phyloP scores from a whole-genome alignment of 495 filamentous ascomycete genomes.

The Lasiosphaeriaceae sp. region DNA sequence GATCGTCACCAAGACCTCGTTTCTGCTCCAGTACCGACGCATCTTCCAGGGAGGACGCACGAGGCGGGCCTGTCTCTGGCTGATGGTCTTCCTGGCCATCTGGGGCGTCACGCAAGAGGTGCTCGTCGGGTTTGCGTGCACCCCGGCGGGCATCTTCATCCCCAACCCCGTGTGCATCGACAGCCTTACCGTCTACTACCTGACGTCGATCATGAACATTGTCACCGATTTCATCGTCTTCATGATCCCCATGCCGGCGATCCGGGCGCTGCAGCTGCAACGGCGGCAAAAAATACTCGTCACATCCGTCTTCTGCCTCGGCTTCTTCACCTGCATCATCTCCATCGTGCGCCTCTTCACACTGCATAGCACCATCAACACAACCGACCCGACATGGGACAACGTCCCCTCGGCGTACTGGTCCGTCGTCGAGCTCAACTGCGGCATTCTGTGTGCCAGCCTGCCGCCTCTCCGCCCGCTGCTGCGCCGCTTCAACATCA shows the following conservation, averaged over 20 bases:
- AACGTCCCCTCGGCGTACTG: slow-evolving; percentile 19
- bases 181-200: slow-evolving; percentile 35
- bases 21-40: slow-evolving; percentile 32
- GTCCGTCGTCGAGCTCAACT: slow-evolving; percentile 31
- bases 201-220: slow-evolving; percentile 33
- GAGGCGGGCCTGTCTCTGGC: slow-evolving; percentile 5
- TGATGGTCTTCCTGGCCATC: slow-evolving; percentile 13
- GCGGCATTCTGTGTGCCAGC: slow-evolving; percentile 29
- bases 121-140: slow-evolving; percentile 44
- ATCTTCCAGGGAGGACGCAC: slow-evolving; percentile 18
- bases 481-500: not conserved
- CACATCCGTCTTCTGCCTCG: slow-evolving; percentile 16
- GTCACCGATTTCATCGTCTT: slow-evolving; percentile 38
- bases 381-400: slow-evolving; percentile 22
- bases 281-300: slow-evolving; percentile 27
- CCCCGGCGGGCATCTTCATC: slow-evolving; percentile 36
- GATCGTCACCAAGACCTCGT: slow-evolving; percentile 35
- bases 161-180: slow-evolving; percentile 43
- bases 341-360: slow-evolving; percentile 27
- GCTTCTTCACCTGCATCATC: slow-evolving; percentile 26
- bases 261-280: slow-evolving; percentile 29
- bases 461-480: slow-evolving; percentile 25
- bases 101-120: slow-evolving; percentile 20
- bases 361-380: slow-evolving; percentile 9
- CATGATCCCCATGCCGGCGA: slow-evolving; percentile 31